phyloP scores from a whole-genome alignment of 192 early-diverging fungal genomes.

The Glomus cerebriforme region DNA sequence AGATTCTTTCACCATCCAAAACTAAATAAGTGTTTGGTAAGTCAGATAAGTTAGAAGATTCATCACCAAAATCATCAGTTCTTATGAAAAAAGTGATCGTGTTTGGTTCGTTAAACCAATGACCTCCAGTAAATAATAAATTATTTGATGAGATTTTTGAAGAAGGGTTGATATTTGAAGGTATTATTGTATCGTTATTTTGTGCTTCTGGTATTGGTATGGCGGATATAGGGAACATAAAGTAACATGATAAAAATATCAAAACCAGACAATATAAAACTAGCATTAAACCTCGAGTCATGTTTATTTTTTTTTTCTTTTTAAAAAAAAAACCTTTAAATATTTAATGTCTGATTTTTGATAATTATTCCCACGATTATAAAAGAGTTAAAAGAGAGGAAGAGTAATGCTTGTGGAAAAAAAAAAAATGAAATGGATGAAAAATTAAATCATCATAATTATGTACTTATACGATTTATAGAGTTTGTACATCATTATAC shows the following conservation, averaged over 20 bases:
- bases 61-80: neutral
- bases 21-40: neutral
- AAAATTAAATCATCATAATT: no score
- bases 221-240: neutral
- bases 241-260: neutral
- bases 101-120: slow-evolving; percentile 8
- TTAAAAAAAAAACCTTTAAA: neutral
- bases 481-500: no score
- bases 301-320: neutral
- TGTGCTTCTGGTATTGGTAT: neutral
- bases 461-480: no score
- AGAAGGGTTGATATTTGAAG: neutral
- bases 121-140: neutral
- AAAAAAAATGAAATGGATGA: no score
- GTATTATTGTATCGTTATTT: neutral
- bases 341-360: no score
- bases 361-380: no score
- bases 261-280: neutral
- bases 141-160: neutral
- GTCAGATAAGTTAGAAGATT: no score
- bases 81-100: slow-evolving; percentile 14
- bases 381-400: no score
- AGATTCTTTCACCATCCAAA: neutral
- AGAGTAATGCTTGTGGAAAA: no score
- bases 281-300: neutral